A percentile compares a stretch with the other conserved stretches of the same genome.
These are phyloP conservation scores for Chlamydomonas eustigma DNA, from an alignment of 139 green algal genomes.

Conservation along the genomic window DNA sequence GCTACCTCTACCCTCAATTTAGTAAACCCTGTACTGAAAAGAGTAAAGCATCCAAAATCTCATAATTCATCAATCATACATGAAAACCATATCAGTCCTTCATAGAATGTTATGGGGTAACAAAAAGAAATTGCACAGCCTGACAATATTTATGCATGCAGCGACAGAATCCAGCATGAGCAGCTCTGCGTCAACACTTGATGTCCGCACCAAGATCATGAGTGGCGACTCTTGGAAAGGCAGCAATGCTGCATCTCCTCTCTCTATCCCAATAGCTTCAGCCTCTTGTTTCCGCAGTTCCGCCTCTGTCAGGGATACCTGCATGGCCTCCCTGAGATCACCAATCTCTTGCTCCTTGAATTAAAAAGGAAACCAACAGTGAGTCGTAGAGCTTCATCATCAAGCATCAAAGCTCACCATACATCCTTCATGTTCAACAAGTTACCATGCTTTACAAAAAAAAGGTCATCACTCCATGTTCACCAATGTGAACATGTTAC, in stretches of 20 bases:
- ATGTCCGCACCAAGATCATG: background rate
- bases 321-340: background rate
- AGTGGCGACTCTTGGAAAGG: background rate
- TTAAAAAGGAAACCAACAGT: too few species aligned
- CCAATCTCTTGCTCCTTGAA: background rate
- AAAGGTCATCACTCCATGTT: too few species aligned
- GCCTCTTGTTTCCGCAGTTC: background rate
- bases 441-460: too few species aligned
- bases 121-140: background rate
- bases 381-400: too few species aligned
- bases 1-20: too few species aligned
- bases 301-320: background rate
- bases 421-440: too few species aligned
- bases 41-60: background rate
- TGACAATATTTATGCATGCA: too few species aligned
- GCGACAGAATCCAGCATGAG: too few species aligned
- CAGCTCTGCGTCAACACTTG: too few species aligned
- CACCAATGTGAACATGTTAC: too few species aligned
- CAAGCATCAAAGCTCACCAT: too few species aligned
- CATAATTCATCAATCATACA: background rate
- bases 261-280: background rate
- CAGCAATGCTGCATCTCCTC: background rate
- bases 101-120: background rate
- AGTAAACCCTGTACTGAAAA: background rate
- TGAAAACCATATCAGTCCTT: background rate